These are phyloP conservation scores for Fusarium decemcellulare DNA, from an alignment of 2,329 filamentous ascomycete genomes.

Conservation along the genomic window DNA sequence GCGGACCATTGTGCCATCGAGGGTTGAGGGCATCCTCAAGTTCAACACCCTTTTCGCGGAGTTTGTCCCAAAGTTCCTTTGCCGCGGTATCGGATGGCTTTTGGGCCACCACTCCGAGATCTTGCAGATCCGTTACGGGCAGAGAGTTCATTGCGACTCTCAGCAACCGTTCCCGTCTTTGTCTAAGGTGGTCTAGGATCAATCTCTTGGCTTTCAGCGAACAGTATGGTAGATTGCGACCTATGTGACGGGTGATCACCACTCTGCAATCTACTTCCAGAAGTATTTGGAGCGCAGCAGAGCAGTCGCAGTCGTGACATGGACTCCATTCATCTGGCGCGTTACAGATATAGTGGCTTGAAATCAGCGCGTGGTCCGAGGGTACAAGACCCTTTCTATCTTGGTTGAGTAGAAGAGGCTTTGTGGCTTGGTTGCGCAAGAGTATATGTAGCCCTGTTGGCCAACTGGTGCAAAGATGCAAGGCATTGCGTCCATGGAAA, in stretches of 20 bases:
- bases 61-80: not conserved
- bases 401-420: not conserved
- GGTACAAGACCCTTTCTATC: rapidly evolving
- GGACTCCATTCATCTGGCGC: not conserved
- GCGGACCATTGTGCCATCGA: too few species aligned
- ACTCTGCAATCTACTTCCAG: not conserved
- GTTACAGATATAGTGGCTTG: not conserved
- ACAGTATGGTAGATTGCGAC: rapidly evolving
- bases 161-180: not conserved
- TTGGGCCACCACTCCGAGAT: not conserved
- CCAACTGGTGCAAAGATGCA: not conserved
- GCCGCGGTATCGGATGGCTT: not conserved
- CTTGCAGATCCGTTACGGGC: not conserved
- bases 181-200: not conserved
- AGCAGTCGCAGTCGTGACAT: not conserved
- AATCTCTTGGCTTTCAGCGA: not conserved
- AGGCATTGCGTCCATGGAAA: not conserved
- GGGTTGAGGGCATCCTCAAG: not conserved
- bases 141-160: not conserved
- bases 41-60: not conserved
- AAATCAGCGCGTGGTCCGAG: not conserved
- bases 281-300: not conserved
- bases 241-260: rapidly evolving
- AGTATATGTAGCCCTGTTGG: not conserved
- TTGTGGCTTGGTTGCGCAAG: not conserved